Evolutionary conservation across 257 asterid species (phyloP), one percentile per base, ranked within the genome.

Genomic region (Apocynum venetum): DNA sequence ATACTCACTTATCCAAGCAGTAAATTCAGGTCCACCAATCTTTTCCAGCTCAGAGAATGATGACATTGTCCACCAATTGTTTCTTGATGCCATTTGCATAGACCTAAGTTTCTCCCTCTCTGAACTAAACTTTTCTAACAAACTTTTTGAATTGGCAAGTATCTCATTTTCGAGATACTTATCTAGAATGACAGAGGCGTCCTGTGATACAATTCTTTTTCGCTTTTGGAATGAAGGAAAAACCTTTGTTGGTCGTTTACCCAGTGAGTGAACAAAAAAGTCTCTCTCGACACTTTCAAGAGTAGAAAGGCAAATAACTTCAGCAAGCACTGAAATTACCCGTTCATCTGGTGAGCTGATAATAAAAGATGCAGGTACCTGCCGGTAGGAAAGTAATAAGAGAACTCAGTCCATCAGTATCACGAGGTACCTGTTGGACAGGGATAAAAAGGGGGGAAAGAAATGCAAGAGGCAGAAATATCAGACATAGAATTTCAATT

Each of bases 341-440:
- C 41, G 80, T 77, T 88, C 89, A 78, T 91, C 91, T 36, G 91
- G 74, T 2, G 98, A 89, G 79, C 84, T 83, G 81, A 94, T 88
- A 82, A 82, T 77, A 78, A 92, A 84, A 84, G 84, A 70, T 73
- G 87, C 83, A 80, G 97, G 91, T 90, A 94, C 97, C 98, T 94
- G 98, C 92, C 59, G 96, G 90, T 73, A 86, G 88, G 89, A 94
- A 92, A 94, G 85, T 89, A 88, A 92, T 80, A 91, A 92, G 90
- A 94, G 85, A 89, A 94, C 91, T 85, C 85, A 87, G 79, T 83
- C 88, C 85, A 86, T 86, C 90, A 86, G 85, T 86, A 84, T 78
- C 84, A 81, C 35, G 84, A 75, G 82, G 91, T 90, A 91, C 97
- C 98, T 91, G 98, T 96, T 85, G 88, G 81, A 79, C 87, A 91